phyloP scores from a whole-genome alignment of 805 yeast species.

The Wickerhamomyces subpelliculosus region DNA sequence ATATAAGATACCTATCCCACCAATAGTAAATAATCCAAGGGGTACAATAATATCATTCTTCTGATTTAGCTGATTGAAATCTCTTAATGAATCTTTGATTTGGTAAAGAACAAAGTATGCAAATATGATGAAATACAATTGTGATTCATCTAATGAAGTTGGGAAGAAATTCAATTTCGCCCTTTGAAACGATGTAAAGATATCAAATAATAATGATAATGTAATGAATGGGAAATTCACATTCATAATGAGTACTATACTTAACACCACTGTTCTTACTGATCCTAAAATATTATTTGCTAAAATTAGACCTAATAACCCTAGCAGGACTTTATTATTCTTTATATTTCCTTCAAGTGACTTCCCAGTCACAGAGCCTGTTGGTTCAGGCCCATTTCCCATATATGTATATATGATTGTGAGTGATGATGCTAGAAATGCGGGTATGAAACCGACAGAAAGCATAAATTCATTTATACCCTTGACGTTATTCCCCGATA shows the following conservation, averaged over 20 bases:
- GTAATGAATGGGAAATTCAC: slow-evolving; percentile 6
- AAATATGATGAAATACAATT: slow-evolving; percentile 3
- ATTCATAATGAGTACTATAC: slow-evolving; percentile 15
- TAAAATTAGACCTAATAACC: slow-evolving; percentile 7
- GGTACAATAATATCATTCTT: slow-evolving; percentile 6
- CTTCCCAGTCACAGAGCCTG: slow-evolving; percentile 3
- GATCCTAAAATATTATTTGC: slow-evolving; percentile 14
- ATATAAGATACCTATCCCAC: slow-evolving; percentile 1
- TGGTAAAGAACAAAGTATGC: slow-evolving; percentile 4
- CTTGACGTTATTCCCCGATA: too few relatives aligned
- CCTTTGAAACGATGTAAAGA: slow-evolving; percentile 1
- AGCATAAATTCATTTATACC: slow-evolving; percentile 1
- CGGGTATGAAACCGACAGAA: slow-evolving; percentile 7
- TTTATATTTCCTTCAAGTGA: neutral
- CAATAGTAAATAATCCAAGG: neutral
- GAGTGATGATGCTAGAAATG: slow-evolving; percentile 9
- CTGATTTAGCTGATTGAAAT: slow-evolving; percentile 5
- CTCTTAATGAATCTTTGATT: slow-evolving; percentile 8
- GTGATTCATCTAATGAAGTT: neutral
- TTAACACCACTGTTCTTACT: slow-evolving; percentile 15
- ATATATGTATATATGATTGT: slow-evolving; percentile 6
- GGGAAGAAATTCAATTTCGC: slow-evolving; percentile 1
- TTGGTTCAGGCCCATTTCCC: neutral
- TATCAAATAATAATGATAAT: slow-evolving; percentile 11
- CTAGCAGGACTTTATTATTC: slow-evolving; percentile 3